These are phyloP conservation scores for Cladochytrium replicatum DNA, from an alignment of 192 early-diverging fungal genomes.

Conservation along the genomic window DNA sequence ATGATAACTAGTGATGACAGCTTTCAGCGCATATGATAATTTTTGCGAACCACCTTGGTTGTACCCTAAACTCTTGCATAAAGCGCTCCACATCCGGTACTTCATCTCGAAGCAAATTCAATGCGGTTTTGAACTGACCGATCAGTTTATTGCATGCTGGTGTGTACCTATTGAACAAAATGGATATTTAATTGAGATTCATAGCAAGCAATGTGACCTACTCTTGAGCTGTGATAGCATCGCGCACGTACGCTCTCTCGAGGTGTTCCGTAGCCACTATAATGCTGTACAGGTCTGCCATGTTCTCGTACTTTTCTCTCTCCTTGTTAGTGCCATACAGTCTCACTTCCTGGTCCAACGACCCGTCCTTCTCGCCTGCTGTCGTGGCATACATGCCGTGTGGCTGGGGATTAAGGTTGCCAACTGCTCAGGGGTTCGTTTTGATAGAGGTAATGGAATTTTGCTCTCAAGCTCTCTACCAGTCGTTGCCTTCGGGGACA, in stretches of 20 bases:
- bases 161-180: constrained; percentile 59
- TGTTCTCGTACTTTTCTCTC: constrained; percentile 81
- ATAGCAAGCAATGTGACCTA: constrained; percentile 18
- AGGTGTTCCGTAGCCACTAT: constrained; percentile 84
- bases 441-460: constrained; percentile 6
- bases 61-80: constrained; percentile 70
- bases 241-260: constrained; percentile 85
- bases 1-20: constrained; percentile 43
- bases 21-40: constrained; percentile 2
- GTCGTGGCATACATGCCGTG: constrained; percentile 10
- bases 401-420: constrained; percentile 10
- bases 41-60: background rate
- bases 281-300: constrained; percentile 88
- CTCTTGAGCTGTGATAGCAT: constrained; percentile 72
- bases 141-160: constrained; percentile 82
- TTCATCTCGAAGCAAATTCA: constrained; percentile 50
- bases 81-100: constrained; percentile 62
- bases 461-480: too few species aligned
- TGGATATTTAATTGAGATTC: constrained; percentile 1
- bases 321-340: constrained; percentile 77
- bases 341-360: constrained; percentile 65
- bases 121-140: constrained; percentile 79
- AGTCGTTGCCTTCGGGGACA: too few species aligned
- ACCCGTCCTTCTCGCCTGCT: constrained; percentile 8
- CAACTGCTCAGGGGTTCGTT: constrained; percentile 9